Conservation (phyloP, 2,329 filamentous ascomycete genomes). For the Colletotrichum sp. region DNA sequence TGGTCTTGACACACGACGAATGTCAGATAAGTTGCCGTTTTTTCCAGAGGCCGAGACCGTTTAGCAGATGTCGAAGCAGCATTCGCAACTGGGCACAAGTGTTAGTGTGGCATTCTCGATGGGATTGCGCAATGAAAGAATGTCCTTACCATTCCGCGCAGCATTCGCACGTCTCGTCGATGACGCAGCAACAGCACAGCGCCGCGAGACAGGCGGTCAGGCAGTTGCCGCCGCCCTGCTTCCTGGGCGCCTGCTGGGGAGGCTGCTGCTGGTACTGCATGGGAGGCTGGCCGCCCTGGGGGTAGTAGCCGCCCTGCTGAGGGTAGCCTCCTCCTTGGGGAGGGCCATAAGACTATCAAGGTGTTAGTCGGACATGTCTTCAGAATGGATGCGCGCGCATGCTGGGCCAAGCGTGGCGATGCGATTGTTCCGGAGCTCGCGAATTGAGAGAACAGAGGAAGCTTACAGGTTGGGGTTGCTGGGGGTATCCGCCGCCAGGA, state of each 20-base stretch:
- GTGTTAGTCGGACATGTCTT: background rate
- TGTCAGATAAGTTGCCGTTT: background rate
- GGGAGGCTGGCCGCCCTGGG: conserved; percentile 36
- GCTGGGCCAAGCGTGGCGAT: background rate
- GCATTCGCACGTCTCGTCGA: conserved; percentile 56
- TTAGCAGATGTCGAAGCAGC: conserved; percentile 31
- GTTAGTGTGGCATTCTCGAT: background rate
- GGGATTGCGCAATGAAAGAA: background rate
- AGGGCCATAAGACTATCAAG: conserved; percentile 33
- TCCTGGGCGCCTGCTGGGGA: conserved; percentile 30
- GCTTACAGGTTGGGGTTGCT: conserved; percentile 45
- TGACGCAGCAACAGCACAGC: conserved; percentile 56
- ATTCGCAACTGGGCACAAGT: conserved; percentile 37
- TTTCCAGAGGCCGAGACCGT: background rate
- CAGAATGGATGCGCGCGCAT: background rate
- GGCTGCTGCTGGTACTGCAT: conserved; percentile 49
- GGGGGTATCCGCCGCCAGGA: conserved; percentile 33
- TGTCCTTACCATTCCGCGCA: conserved; percentile 40
- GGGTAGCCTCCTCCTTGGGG: conserved; percentile 28
- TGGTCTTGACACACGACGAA: background rate
- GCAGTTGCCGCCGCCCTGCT: conserved; percentile 42
- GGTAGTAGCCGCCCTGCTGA: conserved; percentile 35
- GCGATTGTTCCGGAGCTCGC: background rate
- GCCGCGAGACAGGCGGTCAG: conserved; percentile 52
- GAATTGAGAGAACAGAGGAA: background rate